phyloP scores from a whole-genome alignment of 345 rosid species.

The Theobroma cacao region DNA sequence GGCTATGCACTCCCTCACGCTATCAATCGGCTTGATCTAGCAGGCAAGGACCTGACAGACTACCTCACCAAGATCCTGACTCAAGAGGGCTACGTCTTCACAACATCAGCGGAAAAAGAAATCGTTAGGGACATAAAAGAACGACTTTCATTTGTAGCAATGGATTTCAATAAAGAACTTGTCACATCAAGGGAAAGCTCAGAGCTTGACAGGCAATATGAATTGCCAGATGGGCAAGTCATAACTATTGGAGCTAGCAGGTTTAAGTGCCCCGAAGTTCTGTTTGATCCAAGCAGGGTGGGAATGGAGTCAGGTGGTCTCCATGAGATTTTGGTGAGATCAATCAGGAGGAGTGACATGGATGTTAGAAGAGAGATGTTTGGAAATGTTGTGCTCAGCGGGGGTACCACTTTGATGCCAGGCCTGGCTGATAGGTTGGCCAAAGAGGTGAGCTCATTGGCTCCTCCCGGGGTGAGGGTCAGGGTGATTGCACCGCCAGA shows the following conservation, averaged over 20 bases:
- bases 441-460: conserved; percentile 42
- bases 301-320: conserved; percentile 54
- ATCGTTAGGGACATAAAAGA: conserved; percentile 53
- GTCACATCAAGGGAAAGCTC: conserved; percentile 38
- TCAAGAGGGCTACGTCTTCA: conserved; percentile 31
- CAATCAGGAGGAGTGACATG: conserved; percentile 41
- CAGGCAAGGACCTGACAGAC: conserved; percentile 21
- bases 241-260: conserved; percentile 44
- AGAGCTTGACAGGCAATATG: conserved; percentile 40
- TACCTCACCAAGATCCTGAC: conserved; percentile 21
- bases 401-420: conserved; percentile 48
- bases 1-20: conserved; percentile 29
- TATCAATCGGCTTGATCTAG: conserved; percentile 25
- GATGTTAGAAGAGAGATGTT: conserved; percentile 48
- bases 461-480: conserved; percentile 43
- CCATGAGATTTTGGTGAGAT: conserved; percentile 39
- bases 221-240: conserved; percentile 56
- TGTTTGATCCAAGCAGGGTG: conserved; percentile 37
- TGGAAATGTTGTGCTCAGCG: conserved; percentile 51
- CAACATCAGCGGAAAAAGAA: conserved; percentile 47
- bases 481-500: conserved; percentile 56
- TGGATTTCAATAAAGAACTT: conserved; percentile 42
- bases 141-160: conserved; percentile 41
- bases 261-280: conserved; percentile 47
- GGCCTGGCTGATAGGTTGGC: conserved; percentile 49